These are phyloP conservation scores for Prunus armeniaca DNA, from an alignment of 306 rosid genomes.

Conservation along the genomic window DNA sequence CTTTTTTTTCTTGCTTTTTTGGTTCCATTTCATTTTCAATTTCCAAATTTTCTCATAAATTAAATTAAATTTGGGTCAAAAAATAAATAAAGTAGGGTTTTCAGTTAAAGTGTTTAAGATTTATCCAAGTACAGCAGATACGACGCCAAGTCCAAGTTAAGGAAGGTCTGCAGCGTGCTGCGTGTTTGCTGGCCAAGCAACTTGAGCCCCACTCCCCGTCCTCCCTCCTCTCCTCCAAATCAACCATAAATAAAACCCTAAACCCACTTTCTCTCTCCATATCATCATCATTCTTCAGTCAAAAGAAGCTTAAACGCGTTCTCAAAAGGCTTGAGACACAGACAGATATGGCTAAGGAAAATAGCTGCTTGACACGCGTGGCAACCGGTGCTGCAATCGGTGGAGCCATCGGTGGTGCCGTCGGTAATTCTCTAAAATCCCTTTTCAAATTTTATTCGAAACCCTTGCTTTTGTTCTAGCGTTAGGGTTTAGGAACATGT, in stretches of 20 bases:
- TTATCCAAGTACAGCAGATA: too few species aligned
- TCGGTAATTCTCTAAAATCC: neutral
- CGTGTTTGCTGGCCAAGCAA: neutral
- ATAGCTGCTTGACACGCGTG: conserved; percentile 1
- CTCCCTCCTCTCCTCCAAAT: neutral
- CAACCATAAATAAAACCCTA: neutral
- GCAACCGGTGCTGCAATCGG: conserved; percentile 2
- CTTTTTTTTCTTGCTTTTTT: too few species aligned
- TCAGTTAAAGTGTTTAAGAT: too few species aligned
- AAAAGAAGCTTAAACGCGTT: neutral
- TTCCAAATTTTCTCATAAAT: too few species aligned
- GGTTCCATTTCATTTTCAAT: too few species aligned
- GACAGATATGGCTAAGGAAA: conserved; percentile 1
- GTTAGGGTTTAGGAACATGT: too few species aligned
- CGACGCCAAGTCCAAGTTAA: too few species aligned
- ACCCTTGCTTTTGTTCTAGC: neutral
- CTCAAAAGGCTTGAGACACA: neutral
- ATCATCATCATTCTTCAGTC: neutral
- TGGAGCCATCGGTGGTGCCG: neutral
- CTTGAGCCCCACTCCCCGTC: neutral
- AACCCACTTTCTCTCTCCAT: neutral
- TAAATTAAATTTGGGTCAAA: too few species aligned
- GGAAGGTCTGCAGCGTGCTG: neutral
- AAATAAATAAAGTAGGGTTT: too few species aligned
- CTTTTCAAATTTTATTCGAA: neutral